phyloP scores from a whole-genome alignment of 768 basidiomycete genomes.

The Hericium erinaceus region DNA sequence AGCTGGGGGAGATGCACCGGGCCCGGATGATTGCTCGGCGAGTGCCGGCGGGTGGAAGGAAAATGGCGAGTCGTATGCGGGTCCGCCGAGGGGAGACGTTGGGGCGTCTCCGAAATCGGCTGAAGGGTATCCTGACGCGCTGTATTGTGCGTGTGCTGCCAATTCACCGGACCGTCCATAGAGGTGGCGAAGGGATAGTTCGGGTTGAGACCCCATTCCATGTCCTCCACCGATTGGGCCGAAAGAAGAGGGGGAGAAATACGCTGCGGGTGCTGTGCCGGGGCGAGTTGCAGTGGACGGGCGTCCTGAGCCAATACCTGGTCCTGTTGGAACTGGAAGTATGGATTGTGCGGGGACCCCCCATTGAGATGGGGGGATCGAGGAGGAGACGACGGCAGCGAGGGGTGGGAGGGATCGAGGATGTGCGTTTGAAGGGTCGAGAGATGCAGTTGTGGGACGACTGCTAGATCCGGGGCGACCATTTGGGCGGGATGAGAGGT shows the following conservation, averaged over 20 bases:
- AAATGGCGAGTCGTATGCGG: constrained; percentile 56
- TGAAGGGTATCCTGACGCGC: constrained; percentile 21
- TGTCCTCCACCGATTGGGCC: constrained; percentile 29
- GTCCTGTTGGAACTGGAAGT: constrained; percentile 49
- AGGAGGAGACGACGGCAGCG: constrained; percentile 68
- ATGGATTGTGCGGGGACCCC: constrained; percentile 30
- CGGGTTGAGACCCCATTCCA: constrained; percentile 31
- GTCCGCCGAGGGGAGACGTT: constrained; percentile 14
- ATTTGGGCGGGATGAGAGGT: constrained; percentile 22
- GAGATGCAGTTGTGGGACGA: constrained; percentile 46
- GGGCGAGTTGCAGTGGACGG: constrained; percentile 55
- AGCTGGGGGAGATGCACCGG: constrained; percentile 3
- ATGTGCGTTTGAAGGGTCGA: constrained; percentile 25
- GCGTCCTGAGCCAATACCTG: constrained; percentile 41
- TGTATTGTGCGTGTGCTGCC: constrained; percentile 10
- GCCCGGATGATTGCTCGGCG: constrained; percentile 21
- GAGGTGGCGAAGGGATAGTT: constrained; percentile 5
- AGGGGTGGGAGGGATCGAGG: constrained; percentile 59
- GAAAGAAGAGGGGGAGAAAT: constrained; percentile 42
- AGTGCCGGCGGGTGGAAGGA: constrained; percentile 64
- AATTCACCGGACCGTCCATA: constrained; percentile 5
- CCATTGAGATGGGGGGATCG: constrained; percentile 31
- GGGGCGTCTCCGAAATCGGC: constrained; percentile 21
- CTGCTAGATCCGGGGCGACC: constrained; percentile 40
- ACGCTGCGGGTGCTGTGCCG: constrained; percentile 62